Conservation (phyloP, 2,329 filamentous ascomycete genomes). For the Sclerotinia minor region DNA sequence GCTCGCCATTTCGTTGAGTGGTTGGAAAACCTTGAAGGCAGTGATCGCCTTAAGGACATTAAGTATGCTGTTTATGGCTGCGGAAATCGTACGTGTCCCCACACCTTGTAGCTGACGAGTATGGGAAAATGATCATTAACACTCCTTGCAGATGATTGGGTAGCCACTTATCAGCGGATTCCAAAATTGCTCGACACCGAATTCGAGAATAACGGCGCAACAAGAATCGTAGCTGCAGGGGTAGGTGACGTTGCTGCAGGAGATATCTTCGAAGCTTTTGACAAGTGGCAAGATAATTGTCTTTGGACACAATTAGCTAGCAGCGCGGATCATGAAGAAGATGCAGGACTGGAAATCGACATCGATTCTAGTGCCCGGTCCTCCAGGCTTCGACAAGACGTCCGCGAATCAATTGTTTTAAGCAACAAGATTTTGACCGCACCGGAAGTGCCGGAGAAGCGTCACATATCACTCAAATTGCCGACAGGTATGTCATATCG, state of each 20-base stretch:
- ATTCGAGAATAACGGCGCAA: conserved; percentile 28
- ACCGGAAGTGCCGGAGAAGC: conserved; percentile 49
- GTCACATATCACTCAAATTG: conserved; percentile 53
- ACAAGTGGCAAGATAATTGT: conserved; percentile 63
- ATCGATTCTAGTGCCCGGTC: conserved; percentile 31
- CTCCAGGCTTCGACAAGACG: conserved; percentile 57
- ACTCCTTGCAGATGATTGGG: conserved; percentile 49
- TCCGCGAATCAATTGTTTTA: conserved; percentile 60
- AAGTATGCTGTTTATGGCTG: conserved; percentile 71
- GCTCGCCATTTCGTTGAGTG: conserved; percentile 67
- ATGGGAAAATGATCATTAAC: conserved; percentile 33
- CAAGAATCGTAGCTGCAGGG: conserved; percentile 8
- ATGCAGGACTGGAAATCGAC: conserved; percentile 16
- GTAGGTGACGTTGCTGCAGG: conserved; percentile 36
- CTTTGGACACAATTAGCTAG: conserved; percentile 48
- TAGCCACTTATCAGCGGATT: conserved; percentile 64
- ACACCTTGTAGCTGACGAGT: conserved; percentile 30
- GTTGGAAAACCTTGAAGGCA: conserved; percentile 49
- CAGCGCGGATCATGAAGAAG: conserved; percentile 7
- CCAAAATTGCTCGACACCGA: conserved; percentile 59
- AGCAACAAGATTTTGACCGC: conserved; percentile 54
- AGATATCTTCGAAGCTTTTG: conserved; percentile 69
- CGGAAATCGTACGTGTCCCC: conserved; percentile 49
- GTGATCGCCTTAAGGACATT: conserved; percentile 54
- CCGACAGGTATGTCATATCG: conserved; percentile 30